Evolutionary conservation across 1,139 yeast genomes (phyloP).

Genomic region (Zhuliangozyma blackwelliae): DNA sequence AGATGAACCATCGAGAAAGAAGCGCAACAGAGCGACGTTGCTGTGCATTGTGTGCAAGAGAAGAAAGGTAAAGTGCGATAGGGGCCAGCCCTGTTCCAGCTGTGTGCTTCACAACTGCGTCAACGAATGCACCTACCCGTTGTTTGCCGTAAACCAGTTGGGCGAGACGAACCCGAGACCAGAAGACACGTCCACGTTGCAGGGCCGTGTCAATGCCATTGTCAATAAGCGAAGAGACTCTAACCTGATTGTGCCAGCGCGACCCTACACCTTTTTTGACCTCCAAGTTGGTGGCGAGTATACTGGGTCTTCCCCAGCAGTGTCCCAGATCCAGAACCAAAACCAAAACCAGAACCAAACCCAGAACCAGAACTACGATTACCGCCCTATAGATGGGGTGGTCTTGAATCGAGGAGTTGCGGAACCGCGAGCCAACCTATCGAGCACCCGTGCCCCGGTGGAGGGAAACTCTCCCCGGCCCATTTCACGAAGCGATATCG

Average conservation of each 20-base stretch:
- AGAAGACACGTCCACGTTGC: no score
- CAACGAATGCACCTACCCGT: conserved; percentile 26
- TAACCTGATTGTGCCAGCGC: background rate
- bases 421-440: no score
- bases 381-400: no score
- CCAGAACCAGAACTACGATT: no score
- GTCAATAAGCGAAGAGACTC: background rate
- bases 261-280: background rate
- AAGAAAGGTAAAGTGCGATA: conserved; percentile 34
- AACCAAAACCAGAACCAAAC: no score
- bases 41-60: conserved; percentile 37
- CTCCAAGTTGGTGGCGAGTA: background rate
- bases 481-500: no score
- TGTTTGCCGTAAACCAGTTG: conserved; percentile 6
- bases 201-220: background rate
- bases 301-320: no score
- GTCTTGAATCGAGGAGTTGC: no score
- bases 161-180: conserved; percentile 1
- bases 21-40: conserved; percentile 24
- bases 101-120: conserved; percentile 24
- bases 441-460: no score
- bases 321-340: no score
- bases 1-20: conserved; percentile 5
- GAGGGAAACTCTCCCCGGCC: no score
- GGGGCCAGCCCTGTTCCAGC: conserved; percentile 24